A percentile compares a stretch with the other conserved stretches of the same genome.
Evolutionary conservation across 352 stramenopile species (phyloP).

Genomic region (Phytophthora palmivora): DNA sequence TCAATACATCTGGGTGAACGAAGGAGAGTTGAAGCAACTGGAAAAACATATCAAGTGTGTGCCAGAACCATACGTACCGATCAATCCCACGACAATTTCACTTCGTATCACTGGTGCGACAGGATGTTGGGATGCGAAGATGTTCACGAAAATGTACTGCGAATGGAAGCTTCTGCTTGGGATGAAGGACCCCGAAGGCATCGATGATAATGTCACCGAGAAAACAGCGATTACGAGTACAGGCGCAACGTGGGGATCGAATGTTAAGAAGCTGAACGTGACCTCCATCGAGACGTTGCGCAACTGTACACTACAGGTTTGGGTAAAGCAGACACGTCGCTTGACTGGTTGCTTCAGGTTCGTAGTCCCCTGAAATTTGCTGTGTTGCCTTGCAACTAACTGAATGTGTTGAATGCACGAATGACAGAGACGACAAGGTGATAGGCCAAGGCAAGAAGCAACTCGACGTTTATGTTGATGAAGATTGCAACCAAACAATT

Average conservation of each 20-base stretch:
- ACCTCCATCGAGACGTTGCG: not conserved
- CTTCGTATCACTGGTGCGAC: not conserved
- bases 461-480: not conserved
- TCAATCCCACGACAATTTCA: not conserved
- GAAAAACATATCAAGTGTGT: too few relatives aligned
- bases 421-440: not conserved
- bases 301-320: not conserved
- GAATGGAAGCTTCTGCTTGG: not conserved
- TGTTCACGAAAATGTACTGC: not conserved
- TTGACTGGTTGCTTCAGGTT: not conserved
- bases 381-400: not conserved
- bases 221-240: not conserved
- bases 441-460: not conserved
- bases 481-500: not conserved
- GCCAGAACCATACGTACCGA: too few relatives aligned
- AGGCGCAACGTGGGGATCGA: not conserved
- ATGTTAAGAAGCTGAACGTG: not conserved
- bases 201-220: not conserved
- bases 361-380: not conserved
- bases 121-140: not conserved
- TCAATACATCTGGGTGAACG: not conserved
- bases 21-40: not conserved
- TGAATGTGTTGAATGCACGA: not conserved
- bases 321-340: not conserved
- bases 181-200: not conserved